Evolutionary conservation across 345 rosid species (phyloP), one percentile per base, ranked within the genome.

Genomic region (Gossypium turneri): DNA sequence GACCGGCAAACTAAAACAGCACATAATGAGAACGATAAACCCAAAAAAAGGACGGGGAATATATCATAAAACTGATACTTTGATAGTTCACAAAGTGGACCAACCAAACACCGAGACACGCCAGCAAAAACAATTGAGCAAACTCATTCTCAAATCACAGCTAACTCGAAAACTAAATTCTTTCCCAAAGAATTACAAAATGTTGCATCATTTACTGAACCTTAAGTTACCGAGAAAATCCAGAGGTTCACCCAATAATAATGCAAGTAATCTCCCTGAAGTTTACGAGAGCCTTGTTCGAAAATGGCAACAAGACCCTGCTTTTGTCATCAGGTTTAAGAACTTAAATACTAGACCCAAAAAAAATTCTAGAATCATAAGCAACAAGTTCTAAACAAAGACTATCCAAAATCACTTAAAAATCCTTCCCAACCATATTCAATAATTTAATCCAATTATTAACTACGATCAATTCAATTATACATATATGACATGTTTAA

Each of bases 241-340:
- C 84, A 69, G 53, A 84, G 89, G 86, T 76, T 82, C 90, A 86
- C 88, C 89, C 88, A 91, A 84, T 25, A 89, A 88, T 81, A 81
- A 83, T 78, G 87, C 61, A 68, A 50, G 9, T 73, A 41, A 80
- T 79, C 7, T 85, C 25, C 86, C 85, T 67, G 77, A 81, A 29
- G 79, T 73, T 58, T 48, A 79, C 52, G 50, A 77, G 83, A 72
- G 63, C 72, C 82, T 29, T 7, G 75, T 77, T 79, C 76, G 80
- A 62, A 55, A 19, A 24, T 71, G 80, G 72, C 80, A 86, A 84
- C 80, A 59, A 25, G 74, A 57, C 76, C 53, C 84, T 78, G 86
- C 81, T 82, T 84, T 82, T 79, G 63, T 52, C 61, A 76, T 79
- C 87, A 84, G 86, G 88, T 22, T 57, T 70, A 59, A 59, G 16